These are phyloP conservation scores for Wickerhamia fluorescens DNA, from an alignment of 805 yeast genomes.

Conservation along the genomic window DNA sequence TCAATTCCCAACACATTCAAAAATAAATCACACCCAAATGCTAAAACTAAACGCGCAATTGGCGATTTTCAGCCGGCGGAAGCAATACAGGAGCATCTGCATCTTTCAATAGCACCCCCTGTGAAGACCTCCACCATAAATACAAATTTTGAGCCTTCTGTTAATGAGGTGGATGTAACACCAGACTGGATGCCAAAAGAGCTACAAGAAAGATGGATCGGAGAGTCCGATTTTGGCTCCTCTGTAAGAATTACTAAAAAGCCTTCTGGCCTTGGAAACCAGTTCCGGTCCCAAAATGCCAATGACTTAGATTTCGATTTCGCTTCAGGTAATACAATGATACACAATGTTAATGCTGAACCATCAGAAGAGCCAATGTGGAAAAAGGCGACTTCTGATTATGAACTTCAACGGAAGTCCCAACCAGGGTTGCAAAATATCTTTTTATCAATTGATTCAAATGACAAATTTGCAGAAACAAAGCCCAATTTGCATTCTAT, in stretches of 20 bases:
- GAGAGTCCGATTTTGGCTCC: slow-evolving; percentile 13
- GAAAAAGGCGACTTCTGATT: slow-evolving; percentile 25
- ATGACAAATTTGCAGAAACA: slow-evolving; percentile 7
- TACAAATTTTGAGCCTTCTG: slow-evolving; percentile 3
- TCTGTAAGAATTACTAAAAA: slow-evolving; percentile 18
- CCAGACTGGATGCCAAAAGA: slow-evolving; percentile 40
- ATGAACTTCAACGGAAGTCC: slow-evolving; percentile 15
- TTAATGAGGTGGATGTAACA: slow-evolving; percentile 11
- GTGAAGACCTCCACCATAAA: slow-evolving; percentile 20
- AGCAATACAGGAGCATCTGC: neutral
- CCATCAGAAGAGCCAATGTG: slow-evolving; percentile 26
- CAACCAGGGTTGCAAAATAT: slow-evolving; percentile 25
- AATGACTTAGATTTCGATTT: slow-evolving; percentile 12
- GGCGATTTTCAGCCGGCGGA: slow-evolving; percentile 7
- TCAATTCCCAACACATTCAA: slow-evolving; percentile 40
- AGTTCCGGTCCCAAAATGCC: neutral
- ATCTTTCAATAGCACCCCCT: too few relatives aligned
- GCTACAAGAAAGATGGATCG: slow-evolving; percentile 29
- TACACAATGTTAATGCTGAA: slow-evolving; percentile 20
- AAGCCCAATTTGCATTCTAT: slow-evolving; percentile 13
- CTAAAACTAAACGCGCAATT: slow-evolving; percentile 29
- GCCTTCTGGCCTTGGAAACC: slow-evolving; percentile 1
- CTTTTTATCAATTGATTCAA: slow-evolving; percentile 18
- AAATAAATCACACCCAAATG: slow-evolving; percentile 39
- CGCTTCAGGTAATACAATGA: slow-evolving; percentile 23